Percentiles rank a stretch among this genome's conserved stretches.
These are phyloP conservation scores for Sporothrix luriei DNA, from an alignment of 2,329 filamentous ascomycete species.

Conservation along the genomic window DNA sequence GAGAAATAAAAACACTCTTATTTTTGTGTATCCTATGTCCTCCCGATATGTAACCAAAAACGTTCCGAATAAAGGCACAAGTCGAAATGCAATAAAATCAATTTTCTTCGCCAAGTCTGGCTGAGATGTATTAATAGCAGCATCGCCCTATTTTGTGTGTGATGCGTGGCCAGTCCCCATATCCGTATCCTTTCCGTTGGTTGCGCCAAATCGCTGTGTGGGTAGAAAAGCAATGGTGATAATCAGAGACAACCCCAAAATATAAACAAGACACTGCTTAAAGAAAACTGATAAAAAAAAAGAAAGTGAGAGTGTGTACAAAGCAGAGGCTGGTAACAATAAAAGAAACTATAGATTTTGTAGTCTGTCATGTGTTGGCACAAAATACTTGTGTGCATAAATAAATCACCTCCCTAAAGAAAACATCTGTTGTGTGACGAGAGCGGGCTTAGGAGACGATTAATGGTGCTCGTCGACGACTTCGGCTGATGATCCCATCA, in stretches of 20 bases:
- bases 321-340: constrained; percentile 1
- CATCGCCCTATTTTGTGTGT: neutral
- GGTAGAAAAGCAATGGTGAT: neutral
- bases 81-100: neutral
- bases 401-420: neutral
- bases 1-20: constrained; percentile 15
- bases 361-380: neutral
- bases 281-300: constrained; percentile 16
- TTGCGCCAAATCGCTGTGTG: constrained; percentile 31
- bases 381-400: neutral
- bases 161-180: neutral
- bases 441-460: neutral
- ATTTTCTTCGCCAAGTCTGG: constrained; percentile 3
- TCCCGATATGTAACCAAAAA: neutral
- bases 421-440: neutral
- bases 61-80: neutral
- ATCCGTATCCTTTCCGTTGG: constrained; percentile 10
- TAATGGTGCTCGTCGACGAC: constrained; percentile 48
- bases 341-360: constrained; percentile 13
- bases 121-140: constrained; percentile 13
- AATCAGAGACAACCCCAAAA: neutral
- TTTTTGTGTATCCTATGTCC: constrained; percentile 20
- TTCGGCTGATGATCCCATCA: constrained; percentile 59
- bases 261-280: neutral
- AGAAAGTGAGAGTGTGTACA: neutral